phyloP scores from a whole-genome alignment of 78 protist genomes.

The Dictyostelium discoideum region DNA sequence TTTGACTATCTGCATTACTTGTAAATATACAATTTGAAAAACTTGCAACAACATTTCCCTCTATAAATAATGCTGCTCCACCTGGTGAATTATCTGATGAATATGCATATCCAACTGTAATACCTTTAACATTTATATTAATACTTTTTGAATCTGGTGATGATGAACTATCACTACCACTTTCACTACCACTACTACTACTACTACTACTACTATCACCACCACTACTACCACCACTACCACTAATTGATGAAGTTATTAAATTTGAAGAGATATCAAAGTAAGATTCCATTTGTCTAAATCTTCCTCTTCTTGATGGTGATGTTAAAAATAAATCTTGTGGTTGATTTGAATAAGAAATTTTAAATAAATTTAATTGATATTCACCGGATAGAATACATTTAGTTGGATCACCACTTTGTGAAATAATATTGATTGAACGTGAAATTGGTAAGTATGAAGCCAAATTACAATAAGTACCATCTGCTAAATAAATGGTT shows the following conservation, averaged over 20 bases:
- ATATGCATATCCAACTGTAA: slow-evolving; percentile 14
- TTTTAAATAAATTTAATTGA: neutral
- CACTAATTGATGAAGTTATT: neutral
- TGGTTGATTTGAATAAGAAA: neutral
- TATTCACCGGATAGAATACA: neutral
- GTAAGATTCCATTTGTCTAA: neutral
- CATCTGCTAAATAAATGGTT: neutral
- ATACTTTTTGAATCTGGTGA: neutral
- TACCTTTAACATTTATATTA: neutral
- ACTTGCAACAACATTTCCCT: slow-evolving; percentile 7
- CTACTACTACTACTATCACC: neutral
- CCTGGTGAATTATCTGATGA: slow-evolving; percentile 19
- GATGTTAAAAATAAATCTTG: neutral
- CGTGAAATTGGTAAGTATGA: neutral
- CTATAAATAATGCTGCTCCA: slow-evolving; percentile 26
- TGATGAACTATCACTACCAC: neutral
- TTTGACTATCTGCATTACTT: neutral
- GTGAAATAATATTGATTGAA: neutral
- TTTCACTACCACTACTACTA: too few relatives aligned
- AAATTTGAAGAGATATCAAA: neutral
- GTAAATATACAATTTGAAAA: slow-evolving; percentile 10
- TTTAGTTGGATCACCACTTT: neutral
- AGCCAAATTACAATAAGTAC: slow-evolving; percentile 38
- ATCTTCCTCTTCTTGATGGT: neutral
- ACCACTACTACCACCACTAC: neutral